A percentile compares a stretch with the other conserved stretches of the same genome.
phyloP scores from a whole-genome alignment of 2,329 filamentous ascomycete species.

The Cercospora zeae-maydis region DNA sequence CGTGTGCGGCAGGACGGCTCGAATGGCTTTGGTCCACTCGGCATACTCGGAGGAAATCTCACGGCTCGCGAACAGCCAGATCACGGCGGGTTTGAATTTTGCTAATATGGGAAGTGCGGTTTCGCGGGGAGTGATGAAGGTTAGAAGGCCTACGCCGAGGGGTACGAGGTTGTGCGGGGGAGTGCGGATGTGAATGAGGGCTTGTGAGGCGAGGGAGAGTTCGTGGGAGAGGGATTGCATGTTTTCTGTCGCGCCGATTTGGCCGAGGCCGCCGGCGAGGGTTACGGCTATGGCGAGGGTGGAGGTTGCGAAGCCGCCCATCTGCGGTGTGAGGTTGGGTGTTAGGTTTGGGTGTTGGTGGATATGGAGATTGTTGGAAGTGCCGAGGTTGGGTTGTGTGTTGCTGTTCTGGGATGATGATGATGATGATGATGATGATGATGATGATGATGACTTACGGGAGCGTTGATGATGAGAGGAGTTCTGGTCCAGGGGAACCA shows the following conservation, averaged over 20 bases:
- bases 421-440: slow-evolving; percentile 19
- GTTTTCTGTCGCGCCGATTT: slow-evolving; percentile 41
- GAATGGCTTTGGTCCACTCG: slow-evolving; percentile 34
- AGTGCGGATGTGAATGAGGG: slow-evolving; percentile 4
- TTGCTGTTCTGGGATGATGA: too few species aligned
- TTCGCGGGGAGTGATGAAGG: slow-evolving; percentile 41
- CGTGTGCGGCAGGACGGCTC: slow-evolving; percentile 35
- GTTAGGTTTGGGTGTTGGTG: too few species aligned
- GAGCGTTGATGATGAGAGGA: slow-evolving; percentile 25
- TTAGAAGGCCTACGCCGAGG: slow-evolving; percentile 61
- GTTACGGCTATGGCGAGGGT: slow-evolving; percentile 59
- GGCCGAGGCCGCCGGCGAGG: slow-evolving; percentile 47
- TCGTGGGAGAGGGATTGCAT: slow-evolving; percentile 19
- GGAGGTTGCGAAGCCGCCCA: slow-evolving; percentile 49
- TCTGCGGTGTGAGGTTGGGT: slow-evolving; percentile 3
- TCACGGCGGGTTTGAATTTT: slow-evolving; percentile 55
- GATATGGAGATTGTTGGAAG: background rate
- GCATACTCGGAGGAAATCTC: slow-evolving; percentile 39
- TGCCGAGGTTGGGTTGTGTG: background rate
- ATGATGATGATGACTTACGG: slow-evolving; percentile 10
- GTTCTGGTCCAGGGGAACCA: slow-evolving; percentile 18
- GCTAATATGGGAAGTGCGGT: slow-evolving; percentile 51
- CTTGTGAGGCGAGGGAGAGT: slow-evolving; percentile 19
- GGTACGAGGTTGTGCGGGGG: slow-evolving; percentile 38
- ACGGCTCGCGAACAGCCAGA: slow-evolving; percentile 64